A percentile compares a stretch with the other conserved stretches of the same genome.
phyloP scores from a whole-genome alignment of 2,329 filamentous ascomycete genomes.

The Neonectria ditissima region DNA sequence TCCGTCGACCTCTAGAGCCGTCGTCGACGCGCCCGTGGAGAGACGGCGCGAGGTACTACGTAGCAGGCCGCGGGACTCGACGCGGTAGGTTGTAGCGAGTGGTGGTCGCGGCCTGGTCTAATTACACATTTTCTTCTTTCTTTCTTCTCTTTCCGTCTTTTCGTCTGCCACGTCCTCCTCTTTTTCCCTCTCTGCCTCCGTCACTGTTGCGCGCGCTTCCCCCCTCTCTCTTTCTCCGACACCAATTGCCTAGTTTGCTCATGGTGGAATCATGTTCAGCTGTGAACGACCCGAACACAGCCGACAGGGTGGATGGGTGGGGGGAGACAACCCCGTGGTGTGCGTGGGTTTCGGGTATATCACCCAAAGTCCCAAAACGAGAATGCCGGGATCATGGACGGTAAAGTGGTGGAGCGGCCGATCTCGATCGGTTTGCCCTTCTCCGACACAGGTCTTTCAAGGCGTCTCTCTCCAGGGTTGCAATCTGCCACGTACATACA shows the following conservation, averaged over 20 bases:
- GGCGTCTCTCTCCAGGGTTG: neutral
- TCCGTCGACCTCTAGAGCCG: neutral
- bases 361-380: slow-evolving; percentile 21
- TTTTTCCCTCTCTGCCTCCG: neutral
- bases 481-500: slow-evolving; percentile 1
- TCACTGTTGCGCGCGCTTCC: neutral
- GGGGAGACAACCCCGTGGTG: neutral
- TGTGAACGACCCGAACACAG: neutral
- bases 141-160: too few species aligned
- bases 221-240: neutral
- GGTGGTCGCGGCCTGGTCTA: neutral
- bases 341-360: slow-evolving; percentile 20
- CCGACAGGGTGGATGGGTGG: neutral
- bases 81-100: neutral
- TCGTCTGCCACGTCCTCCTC: too few species aligned
- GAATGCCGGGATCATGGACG: neutral
- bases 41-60: slow-evolving; percentile 3
- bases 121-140: neutral
- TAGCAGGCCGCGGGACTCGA: neutral
- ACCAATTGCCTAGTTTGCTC: neutral
- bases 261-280: neutral
- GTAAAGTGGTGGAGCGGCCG: slow-evolving; percentile 18
- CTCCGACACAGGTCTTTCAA: neutral
- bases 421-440: slow-evolving; percentile 10
- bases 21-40: slow-evolving; percentile 19